Base-by-base conservation (phyloP, 768 basidiomycete species). In the Antrodiella citrinella region DNA sequence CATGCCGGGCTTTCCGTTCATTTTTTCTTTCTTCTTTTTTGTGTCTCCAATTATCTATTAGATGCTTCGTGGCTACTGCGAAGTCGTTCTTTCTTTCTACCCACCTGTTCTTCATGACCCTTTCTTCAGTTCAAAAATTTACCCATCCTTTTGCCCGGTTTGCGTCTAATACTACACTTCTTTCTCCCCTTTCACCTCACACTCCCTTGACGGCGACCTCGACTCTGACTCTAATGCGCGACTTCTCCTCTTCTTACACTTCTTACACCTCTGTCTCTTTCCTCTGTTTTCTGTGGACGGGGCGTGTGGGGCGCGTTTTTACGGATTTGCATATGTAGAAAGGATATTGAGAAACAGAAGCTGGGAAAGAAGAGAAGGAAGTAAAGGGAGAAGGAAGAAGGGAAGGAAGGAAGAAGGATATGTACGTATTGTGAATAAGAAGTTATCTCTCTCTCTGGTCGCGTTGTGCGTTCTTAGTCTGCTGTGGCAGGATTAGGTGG, bases 221-320 rank as follows among this genome's bases (percentile, higher is more conserved):
- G 39, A 49, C 10, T 45, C 44, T 43, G 7, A 15, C 26, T 45
- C 39, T 45, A 44, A 47, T 41, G 30, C 40, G 23, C 44, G 48
- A 44, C 40, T 43, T 42, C 51, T 40, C 23, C 30, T 21, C 26
- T 42, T 22, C 47, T 48, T 35, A n/a, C 47, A 45, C 26, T 47
- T 35, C 23, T 35, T 23, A 47, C 42, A 24, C 19, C 35, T 35
- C 30, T 7, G 7, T 35, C 30, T 35, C 30, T 35, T 15, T 35
- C 30, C 30, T 15, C 30, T 35, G 30, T 7, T 7, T 35, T 7
- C 30, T 35, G 30, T 7, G 30, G 7, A 7, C 30, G 30, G 7
- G 30, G 30, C n/a, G n/a, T 43, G n/a, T 43, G 15, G 15, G 41
- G 41, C n/a, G 41, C 19, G 19, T 43, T 5, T 43, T 43, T 19